A percentile compares a stretch with the other conserved stretches of the same genome.
These are phyloP conservation scores for Ustilago trichophora DNA, from an alignment of 1,284 basidiomycete genomes.

Conservation along the genomic window DNA sequence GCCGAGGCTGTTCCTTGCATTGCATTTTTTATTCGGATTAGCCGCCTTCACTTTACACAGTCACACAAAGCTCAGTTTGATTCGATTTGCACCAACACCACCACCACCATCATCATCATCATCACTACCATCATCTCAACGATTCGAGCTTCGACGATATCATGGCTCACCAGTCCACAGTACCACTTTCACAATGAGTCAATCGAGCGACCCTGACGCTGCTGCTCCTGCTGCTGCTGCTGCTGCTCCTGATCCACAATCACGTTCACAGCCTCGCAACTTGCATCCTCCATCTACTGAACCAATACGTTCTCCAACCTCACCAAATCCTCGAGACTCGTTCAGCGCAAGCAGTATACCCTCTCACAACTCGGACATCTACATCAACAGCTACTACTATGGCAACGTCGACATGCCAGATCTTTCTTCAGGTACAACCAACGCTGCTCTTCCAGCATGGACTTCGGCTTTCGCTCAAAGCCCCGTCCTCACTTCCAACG, in stretches of 20 bases:
- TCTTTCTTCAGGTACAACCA: conserved; percentile 1
- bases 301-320: conserved; percentile 17
- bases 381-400: conserved; percentile 55
- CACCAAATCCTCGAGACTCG: conserved; percentile 21
- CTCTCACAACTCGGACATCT: conserved; percentile 40
- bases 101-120: neutral
- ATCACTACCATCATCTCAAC: conserved; percentile 8
- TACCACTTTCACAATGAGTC: conserved; percentile 8
- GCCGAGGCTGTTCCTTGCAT: too few relatives aligned
- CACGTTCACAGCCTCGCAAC: neutral
- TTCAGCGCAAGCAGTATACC: conserved; percentile 45
- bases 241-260: too few relatives aligned
- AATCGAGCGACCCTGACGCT: neutral
- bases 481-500: conserved; percentile 20
- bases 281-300: conserved; percentile 21
- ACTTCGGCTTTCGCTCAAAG: conserved; percentile 10
- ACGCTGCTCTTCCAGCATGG: conserved; percentile 13
- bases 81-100: too few relatives aligned
- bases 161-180: too few relatives aligned
- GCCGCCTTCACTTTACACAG: too few relatives aligned
- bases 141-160: too few relatives aligned
- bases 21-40: too few relatives aligned
- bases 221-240: too few relatives aligned
- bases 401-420: conserved; percentile 51
- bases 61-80: neutral